Percentiles rank a stretch among this genome's conserved stretches.
phyloP scores from a whole-genome alignment of 129 eudicot genomes.

The Flaveria trinervia region DNA sequence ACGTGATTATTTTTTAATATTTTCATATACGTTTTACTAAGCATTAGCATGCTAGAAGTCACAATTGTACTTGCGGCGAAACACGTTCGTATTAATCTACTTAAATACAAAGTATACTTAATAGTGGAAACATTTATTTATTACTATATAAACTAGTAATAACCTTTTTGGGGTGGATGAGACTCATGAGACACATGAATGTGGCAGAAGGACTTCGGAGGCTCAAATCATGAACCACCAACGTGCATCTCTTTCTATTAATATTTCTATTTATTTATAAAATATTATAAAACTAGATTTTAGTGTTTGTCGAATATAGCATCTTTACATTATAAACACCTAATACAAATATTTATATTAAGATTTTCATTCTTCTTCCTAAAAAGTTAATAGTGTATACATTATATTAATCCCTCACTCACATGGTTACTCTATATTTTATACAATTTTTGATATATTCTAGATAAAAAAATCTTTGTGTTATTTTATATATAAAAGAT shows the following conservation, averaged over 20 bases:
- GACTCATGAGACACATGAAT: conserved; percentile 35
- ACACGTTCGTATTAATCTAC: too few relatives aligned
- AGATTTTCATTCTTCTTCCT: neutral
- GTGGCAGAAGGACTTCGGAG: conserved; percentile 14
- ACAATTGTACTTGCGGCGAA: too few relatives aligned
- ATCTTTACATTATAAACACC: neutral
- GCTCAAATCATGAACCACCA: conserved; percentile 33
- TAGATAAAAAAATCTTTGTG: neutral
- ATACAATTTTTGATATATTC: neutral
- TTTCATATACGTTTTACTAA: too few relatives aligned
- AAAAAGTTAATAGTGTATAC: too few relatives aligned
- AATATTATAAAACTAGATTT: neutral
- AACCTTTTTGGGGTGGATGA: conserved; percentile 24
- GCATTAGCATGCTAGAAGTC: too few relatives aligned
- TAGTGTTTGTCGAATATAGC: neutral
- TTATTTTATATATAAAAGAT: neutral
- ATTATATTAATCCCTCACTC: neutral
- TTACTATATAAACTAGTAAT: conserved; percentile 6
- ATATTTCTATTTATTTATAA: neutral
- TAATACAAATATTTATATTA: neutral
- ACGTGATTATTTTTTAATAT: too few relatives aligned
- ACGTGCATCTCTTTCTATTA: conserved; percentile 29
- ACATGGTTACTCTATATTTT: neutral
- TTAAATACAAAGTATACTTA: neutral
- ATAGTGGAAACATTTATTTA: neutral